These are phyloP conservation scores for Geotrichum phurueaensis DNA, from an alignment of 1,139 yeast species.

Conservation along the genomic window DNA sequence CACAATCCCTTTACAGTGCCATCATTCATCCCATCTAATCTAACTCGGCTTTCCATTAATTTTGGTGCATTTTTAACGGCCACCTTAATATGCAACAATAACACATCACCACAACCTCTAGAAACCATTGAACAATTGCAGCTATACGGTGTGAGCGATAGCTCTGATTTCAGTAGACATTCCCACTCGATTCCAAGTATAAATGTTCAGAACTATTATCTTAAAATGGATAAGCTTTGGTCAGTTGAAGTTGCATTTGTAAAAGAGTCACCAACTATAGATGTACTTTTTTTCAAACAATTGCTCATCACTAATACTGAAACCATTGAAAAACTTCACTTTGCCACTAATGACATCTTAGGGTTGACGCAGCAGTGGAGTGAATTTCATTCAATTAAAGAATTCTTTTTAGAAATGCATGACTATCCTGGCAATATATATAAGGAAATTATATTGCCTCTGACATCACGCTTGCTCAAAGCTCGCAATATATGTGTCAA, in stretches of 20 bases:
- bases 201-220: neutral
- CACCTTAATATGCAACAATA: neutral
- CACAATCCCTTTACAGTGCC: neutral
- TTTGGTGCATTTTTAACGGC: neutral
- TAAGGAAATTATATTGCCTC: neutral
- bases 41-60: neutral
- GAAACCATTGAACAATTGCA: neutral
- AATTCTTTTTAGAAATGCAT: neutral
- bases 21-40: neutral
- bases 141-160: neutral
- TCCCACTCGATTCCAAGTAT: neutral
- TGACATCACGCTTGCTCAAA: neutral
- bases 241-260: neutral
- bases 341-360: neutral
- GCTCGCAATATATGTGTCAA: neutral
- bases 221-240: neutral
- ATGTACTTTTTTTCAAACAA: neutral
- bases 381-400: neutral
- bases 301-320: neutral
- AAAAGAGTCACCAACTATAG: neutral
- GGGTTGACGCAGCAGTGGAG: neutral
- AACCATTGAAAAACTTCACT: neutral
- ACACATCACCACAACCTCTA: neutral
- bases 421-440: neutral
- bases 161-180: neutral